Evolutionary conservation across 2,329 filamentous ascomycete species (phyloP), one percentile per base, ranked within the genome.

Genomic region (Beauveria asiatica): DNA sequence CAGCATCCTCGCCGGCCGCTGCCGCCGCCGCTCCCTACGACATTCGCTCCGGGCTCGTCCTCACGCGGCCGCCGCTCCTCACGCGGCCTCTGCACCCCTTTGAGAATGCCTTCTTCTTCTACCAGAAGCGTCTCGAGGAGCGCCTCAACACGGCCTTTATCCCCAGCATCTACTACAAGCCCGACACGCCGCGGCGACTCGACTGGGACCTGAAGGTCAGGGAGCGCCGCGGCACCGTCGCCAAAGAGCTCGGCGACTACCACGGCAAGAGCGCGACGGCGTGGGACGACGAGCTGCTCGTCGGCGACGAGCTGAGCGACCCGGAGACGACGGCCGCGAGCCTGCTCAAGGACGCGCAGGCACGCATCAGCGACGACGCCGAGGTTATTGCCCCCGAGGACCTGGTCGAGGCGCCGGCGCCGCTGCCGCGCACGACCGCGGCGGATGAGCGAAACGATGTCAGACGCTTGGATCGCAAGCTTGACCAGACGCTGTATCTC

Each of bases 61-160:
- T 99, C 64, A 94, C 92, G 50, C 90, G 94, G 30, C 85, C 94
- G 52, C 94, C 94, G 7, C 79, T 95, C 62, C 81, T 99, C 68
- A 97, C 94, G 27, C 88, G 89, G 66, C 81, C 88, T 63, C 86
- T 93, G 58, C 89, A 89, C 39, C 81, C 90, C 13, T 97, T 99
- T 75, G 94, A 99, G 75, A 89, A 91, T 70, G 82, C 93, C 64
- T 97, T 88, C 77, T 96, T 88, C 80, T 92, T 99, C 73, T 99
- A 99, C 78, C 94, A 99, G 78, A 93, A 93, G 68, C 91, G 94
- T 16, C 82, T 99, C 62, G 96, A 97, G 74, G 94, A 99, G 80
- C 89, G 94, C 48, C 82, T 96, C 57, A 86, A 87, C 21, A 82
- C 94, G 5, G 90, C 92, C 1, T 99, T 97, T 74, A 89, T 89